Conservation (phyloP, 2,329 filamentous ascomycete species). For the Penicillium concentricum region DNA sequence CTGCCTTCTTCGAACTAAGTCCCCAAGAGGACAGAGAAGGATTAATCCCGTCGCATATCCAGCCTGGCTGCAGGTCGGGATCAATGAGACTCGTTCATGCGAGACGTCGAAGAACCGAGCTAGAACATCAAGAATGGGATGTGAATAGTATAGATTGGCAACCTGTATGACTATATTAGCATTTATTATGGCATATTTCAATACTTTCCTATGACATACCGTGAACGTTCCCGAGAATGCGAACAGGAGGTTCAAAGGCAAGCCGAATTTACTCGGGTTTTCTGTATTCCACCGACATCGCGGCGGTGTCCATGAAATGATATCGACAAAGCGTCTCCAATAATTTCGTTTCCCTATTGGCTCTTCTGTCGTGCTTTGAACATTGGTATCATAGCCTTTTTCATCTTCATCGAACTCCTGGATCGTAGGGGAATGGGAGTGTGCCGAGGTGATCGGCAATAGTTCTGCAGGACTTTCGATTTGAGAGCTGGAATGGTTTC, state of each 20-base stretch:
- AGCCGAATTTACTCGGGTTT: slow-evolving; percentile 65
- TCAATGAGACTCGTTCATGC: slow-evolving; percentile 64
- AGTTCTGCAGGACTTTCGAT: neutral
- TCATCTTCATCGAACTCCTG: neutral
- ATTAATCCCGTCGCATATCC: slow-evolving; percentile 74
- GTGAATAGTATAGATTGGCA: slow-evolving; percentile 78
- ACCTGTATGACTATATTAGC: slow-evolving; percentile 50
- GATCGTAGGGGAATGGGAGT: neutral
- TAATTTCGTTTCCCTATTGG: neutral
- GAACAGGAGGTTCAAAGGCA: slow-evolving; percentile 69
- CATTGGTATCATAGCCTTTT: neutral
- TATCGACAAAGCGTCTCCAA: slow-evolving; percentile 5
- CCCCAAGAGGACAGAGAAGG: slow-evolving; percentile 73
- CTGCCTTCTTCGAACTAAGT: slow-evolving; percentile 64
- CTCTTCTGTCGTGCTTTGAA: neutral
- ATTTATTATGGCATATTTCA: neutral
- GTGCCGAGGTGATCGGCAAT: neutral
- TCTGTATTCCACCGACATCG: slow-evolving; percentile 67
- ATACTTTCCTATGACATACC: slow-evolving; percentile 5
- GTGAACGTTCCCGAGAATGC: slow-evolving; percentile 49
- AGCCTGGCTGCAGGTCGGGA: slow-evolving; percentile 75
- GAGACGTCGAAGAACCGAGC: slow-evolving; percentile 68
- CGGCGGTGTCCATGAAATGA: slow-evolving; percentile 60
- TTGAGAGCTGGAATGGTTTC: neutral
- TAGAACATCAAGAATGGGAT: slow-evolving; percentile 74